Evolutionary conservation across 2,329 filamentous ascomycete species (phyloP).

Genomic region (Aspergillus sp.): DNA sequence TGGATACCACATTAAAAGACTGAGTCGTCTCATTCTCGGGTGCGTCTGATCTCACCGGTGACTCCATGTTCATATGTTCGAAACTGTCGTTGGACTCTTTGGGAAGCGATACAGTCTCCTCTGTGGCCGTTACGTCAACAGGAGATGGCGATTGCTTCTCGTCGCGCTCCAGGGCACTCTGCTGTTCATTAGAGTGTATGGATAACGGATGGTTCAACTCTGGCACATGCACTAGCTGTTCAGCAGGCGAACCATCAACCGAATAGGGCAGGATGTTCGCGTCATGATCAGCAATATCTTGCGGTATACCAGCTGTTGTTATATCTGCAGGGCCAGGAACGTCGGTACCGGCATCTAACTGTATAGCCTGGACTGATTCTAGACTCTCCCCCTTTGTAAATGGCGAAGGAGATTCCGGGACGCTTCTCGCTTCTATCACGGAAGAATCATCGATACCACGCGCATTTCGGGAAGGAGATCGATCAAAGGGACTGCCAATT

Average conservation of each 20-base stretch:
- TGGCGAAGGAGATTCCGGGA: neutral
- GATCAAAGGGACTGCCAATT: slow-evolving; percentile 7
- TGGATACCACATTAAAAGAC: neutral
- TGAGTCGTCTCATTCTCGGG: neutral
- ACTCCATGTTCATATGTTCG: neutral
- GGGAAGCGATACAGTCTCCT: neutral
- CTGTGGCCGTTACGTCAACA: neutral
- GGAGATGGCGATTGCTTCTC: neutral
- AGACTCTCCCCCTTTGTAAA: neutral
- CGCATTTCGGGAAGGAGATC: neutral
- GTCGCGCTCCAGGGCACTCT: neutral
- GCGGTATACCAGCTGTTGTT: neutral
- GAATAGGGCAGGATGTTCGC: neutral
- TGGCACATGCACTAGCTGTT: neutral
- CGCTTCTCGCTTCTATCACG: neutral
- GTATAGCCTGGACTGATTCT: neutral
- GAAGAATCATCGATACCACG: neutral
- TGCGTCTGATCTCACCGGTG: neutral
- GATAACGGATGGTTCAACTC: neutral
- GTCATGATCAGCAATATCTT: neutral
- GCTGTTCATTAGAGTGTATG: neutral
- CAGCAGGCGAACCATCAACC: neutral
- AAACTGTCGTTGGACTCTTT: neutral
- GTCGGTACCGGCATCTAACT: neutral
- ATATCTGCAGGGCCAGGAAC: neutral